Conservation (phyloP, 495 filamentous ascomycete genomes). For the Jackrogersella minutella region DNA sequence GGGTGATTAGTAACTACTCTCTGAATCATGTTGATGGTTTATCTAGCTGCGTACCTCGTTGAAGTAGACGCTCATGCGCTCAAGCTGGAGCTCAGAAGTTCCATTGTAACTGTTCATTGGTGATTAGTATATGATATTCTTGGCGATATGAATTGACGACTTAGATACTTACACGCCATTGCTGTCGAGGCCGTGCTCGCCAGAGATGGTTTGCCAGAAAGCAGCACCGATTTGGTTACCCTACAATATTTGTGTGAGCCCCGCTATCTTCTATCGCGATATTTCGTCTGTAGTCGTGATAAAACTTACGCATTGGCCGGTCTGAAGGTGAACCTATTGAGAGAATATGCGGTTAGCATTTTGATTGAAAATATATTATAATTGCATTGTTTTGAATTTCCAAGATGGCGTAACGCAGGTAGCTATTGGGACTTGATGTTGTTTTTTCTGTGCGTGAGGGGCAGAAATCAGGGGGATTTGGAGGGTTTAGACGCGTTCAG, state of each 20-base stretch:
- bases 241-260: conserved; percentile 58
- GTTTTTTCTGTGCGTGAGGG: conserved; percentile 44
- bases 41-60: conserved; percentile 77
- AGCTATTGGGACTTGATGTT: background rate
- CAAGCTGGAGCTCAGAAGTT: conserved; percentile 96
- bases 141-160: conserved; percentile 1
- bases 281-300: conserved; percentile 7
- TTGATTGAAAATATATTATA: conserved; percentile 14
- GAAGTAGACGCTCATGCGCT: conserved; percentile 99
- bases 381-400: background rate
- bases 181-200: conserved; percentile 98
- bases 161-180: conserved; percentile 68
- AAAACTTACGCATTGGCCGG: conserved; percentile 95
- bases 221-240: conserved; percentile 99
- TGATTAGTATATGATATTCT: conserved; percentile 40
- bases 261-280: conserved; percentile 43
- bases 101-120: conserved; percentile 85
- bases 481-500: conserved; percentile 70
- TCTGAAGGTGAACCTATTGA: conserved; percentile 95
- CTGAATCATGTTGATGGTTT: background rate
- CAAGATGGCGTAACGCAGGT: background rate
- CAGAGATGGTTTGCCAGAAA: conserved; percentile 99
- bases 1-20: conserved; percentile 18
- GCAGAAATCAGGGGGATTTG: conserved; percentile 47
- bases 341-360: conserved; percentile 46